Percentiles rank a stretch among this genome's conserved stretches.
These are phyloP conservation scores for Xylaria sp. DNA, from an alignment of 495 filamentous ascomycete genomes.

Conservation along the genomic window DNA sequence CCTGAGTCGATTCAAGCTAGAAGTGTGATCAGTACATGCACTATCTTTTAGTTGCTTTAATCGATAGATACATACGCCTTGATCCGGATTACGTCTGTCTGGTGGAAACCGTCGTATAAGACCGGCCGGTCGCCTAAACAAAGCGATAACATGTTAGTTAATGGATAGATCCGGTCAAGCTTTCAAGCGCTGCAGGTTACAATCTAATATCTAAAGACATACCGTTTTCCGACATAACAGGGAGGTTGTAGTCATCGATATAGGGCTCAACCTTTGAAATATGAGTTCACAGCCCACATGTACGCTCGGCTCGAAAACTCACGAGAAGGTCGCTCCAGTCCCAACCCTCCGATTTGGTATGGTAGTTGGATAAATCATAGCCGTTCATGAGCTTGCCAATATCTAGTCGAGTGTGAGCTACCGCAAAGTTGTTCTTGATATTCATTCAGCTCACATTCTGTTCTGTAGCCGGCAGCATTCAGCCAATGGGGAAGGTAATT, in stretches of 20 bases:
- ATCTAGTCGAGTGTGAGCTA: neutral
- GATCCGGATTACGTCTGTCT: slow-evolving; percentile 57
- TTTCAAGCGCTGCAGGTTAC: neutral
- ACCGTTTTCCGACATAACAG: slow-evolving; percentile 60
- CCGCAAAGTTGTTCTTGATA: neutral
- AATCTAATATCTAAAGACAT: slow-evolving; percentile 40
- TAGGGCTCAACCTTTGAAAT: slow-evolving; percentile 60
- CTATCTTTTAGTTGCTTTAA: neutral
- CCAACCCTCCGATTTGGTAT: slow-evolving; percentile 43
- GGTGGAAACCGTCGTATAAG: slow-evolving; percentile 54
- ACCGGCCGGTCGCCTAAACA: slow-evolving; percentile 32
- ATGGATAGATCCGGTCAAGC: neutral
- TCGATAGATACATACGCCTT: slow-evolving; percentile 47
- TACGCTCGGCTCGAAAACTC: neutral
- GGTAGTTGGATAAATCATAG: slow-evolving; percentile 54
- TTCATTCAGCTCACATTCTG: slow-evolving; percentile 50
- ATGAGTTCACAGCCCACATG: neutral
- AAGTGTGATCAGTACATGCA: neutral
- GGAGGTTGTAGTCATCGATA: slow-evolving; percentile 64
- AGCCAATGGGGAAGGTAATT: slow-evolving; percentile 65
- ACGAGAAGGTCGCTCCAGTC: neutral
- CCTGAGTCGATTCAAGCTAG: slow-evolving; percentile 52
- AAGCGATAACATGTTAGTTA: neutral
- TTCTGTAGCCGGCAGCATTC: slow-evolving; percentile 61
- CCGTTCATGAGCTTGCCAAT: slow-evolving; percentile 65